phyloP scores from a whole-genome alignment of 177 flowering plant genomes.

The Vitis hybrid region DNA sequence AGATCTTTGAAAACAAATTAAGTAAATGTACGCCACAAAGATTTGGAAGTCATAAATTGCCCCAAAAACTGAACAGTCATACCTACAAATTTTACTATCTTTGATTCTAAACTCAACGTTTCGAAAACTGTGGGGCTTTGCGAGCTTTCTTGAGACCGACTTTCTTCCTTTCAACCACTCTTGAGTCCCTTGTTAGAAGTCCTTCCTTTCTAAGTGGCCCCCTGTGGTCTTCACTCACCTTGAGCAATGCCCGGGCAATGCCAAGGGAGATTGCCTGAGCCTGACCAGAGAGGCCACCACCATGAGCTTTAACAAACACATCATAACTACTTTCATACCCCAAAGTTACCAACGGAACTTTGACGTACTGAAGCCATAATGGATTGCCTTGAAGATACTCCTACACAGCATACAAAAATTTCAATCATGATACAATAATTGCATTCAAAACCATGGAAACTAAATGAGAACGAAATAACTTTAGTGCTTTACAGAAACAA shows the following conservation, averaged over 20 bases:
- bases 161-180: slow-evolving; percentile 97
- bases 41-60: too few species aligned
- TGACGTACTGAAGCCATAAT: slow-evolving; percentile 81
- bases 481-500: background rate
- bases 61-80: too few species aligned
- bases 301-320: slow-evolving; percentile 94
- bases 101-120: slow-evolving; percentile 60
- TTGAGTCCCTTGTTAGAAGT: slow-evolving; percentile 85
- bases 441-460: background rate
- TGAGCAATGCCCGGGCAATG: slow-evolving; percentile 87
- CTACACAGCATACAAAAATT: slow-evolving; percentile 37
- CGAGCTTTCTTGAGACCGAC: slow-evolving; percentile 92
- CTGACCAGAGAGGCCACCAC: slow-evolving; percentile 98
- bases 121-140: slow-evolving; percentile 91
- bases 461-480: background rate
- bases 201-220: slow-evolving; percentile 72
- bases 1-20: too few species aligned
- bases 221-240: slow-evolving; percentile 74
- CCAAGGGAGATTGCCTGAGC: slow-evolving; percentile 98
- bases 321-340: slow-evolving; percentile 84
- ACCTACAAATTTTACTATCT: too few species aligned
- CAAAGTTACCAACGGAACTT: slow-evolving; percentile 70
- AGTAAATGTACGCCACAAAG: too few species aligned
- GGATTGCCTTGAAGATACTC: slow-evolving; percentile 98
- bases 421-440: background rate